These are phyloP conservation scores for Talaromyces proteolyticus DNA, from an alignment of 495 filamentous ascomycete species.

Conservation along the genomic window DNA sequence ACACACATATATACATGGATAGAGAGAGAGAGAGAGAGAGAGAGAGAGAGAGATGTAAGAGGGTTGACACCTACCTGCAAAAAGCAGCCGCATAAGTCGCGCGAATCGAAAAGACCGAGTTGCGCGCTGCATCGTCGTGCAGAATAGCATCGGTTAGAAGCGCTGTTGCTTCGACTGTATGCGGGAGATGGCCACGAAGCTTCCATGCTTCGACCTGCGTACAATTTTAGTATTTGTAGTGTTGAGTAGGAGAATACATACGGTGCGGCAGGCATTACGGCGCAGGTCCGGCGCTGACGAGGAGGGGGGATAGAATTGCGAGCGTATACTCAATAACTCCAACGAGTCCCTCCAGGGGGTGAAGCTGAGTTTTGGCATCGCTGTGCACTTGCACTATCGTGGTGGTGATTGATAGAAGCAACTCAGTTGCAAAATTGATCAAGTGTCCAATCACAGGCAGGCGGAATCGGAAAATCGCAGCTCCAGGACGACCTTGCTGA, in stretches of 20 bases:
- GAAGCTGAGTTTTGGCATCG: constrained; percentile 70
- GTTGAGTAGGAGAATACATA: constrained; percentile 26
- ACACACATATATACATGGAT: too few relatives aligned
- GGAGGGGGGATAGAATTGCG: constrained; percentile 55
- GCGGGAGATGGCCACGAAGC: constrained; percentile 67
- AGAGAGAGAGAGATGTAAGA: too few relatives aligned
- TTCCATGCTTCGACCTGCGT: constrained; percentile 50
- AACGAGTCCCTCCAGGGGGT: constrained; percentile 69
- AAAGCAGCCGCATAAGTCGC: constrained; percentile 56
- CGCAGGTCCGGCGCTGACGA: constrained; percentile 30
- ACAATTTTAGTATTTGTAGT: neutral
- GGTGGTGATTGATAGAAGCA: too few relatives aligned
- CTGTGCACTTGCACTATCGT: too few relatives aligned
- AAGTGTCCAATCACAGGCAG: too few relatives aligned
- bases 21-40: neutral
- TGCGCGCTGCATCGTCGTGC: constrained; percentile 51
- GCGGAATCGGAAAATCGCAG: too few relatives aligned
- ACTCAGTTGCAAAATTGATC: too few relatives aligned
- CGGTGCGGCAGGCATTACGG: constrained; percentile 38
- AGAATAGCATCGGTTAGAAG: constrained; percentile 69
- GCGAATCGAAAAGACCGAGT: constrained; percentile 47
- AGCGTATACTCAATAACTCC: constrained; percentile 62
- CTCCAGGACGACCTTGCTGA: too few relatives aligned
- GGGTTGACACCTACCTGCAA: constrained; percentile 54
- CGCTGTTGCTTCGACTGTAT: constrained; percentile 77